Evolutionary conservation across 208 protist genomes (phyloP).

Genomic region (Wallacemonas rigidus): DNA sequence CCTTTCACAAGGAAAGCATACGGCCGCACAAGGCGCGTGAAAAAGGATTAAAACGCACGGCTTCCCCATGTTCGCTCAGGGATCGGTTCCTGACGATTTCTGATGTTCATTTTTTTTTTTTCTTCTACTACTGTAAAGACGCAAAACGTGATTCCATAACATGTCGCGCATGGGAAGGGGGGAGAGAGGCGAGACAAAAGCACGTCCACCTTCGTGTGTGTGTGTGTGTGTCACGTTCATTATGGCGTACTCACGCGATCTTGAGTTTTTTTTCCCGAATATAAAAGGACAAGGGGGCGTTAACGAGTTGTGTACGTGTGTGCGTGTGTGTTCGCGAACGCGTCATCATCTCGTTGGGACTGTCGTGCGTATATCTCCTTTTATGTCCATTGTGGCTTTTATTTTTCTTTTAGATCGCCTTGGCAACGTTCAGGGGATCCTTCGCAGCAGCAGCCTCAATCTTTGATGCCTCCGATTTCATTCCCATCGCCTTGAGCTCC

Average conservation of each 20-base stretch:
- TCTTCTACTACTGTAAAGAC: slow-evolving; percentile 21
- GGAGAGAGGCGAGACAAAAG: no score
- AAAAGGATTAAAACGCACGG: neutral
- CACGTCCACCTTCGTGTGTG: no score
- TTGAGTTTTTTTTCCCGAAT: no score
- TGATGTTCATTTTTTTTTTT: slow-evolving; percentile 31
- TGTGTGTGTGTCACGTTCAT: no score
- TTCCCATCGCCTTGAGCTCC: slow-evolving; percentile 64
- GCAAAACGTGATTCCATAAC: neutral
- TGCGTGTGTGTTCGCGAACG: no score
- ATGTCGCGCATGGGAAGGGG: no score
- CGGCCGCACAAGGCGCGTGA: no score
- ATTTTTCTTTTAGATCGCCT: slow-evolving; percentile 33
- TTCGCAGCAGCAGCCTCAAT: slow-evolving; percentile 65
- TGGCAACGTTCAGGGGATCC: slow-evolving; percentile 50
- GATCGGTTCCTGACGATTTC: neutral
- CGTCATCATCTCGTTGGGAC: neutral
- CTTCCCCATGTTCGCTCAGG: neutral
- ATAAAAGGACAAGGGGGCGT: no score
- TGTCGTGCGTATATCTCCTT: neutral
- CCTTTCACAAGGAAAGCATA: neutral
- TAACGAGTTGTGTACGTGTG: no score
- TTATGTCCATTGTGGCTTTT: slow-evolving; percentile 5
- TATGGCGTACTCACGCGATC: no score
- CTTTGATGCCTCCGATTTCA: slow-evolving; percentile 68